Evolutionary conservation across 2,329 filamentous ascomycete species (phyloP).

Genomic region (Colletotrichum sp.): DNA sequence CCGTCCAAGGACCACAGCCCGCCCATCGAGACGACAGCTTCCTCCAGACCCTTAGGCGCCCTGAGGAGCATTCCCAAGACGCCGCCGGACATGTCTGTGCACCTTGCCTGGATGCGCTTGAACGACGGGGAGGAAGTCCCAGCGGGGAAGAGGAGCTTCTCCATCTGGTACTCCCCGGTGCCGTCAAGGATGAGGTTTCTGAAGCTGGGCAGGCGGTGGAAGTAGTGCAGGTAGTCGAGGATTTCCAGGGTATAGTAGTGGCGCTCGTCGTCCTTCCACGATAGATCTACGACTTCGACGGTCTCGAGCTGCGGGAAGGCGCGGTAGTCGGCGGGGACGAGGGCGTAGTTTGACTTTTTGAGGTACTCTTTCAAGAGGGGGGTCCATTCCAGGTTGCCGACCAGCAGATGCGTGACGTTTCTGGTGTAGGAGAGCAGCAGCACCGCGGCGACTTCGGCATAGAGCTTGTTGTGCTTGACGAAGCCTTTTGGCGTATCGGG

Average conservation of each 20-base stretch:
- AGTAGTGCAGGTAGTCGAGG: conserved; percentile 2
- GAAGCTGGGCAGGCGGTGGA: conserved; percentile 16
- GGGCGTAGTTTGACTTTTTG: conserved; percentile 6
- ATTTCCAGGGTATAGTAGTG: background rate
- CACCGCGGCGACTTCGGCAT: background rate
- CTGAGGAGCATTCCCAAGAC: conserved; percentile 18
- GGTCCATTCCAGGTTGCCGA: background rate
- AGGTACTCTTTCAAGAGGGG: background rate
- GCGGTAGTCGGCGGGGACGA: background rate
- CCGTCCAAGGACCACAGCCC: background rate
- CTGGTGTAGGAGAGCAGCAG: background rate
- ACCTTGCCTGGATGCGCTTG: conserved; percentile 5
- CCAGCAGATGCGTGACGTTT: background rate
- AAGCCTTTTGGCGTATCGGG: background rate
- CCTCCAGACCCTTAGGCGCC: conserved; percentile 7
- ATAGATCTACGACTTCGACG: background rate
- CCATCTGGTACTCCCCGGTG: conserved; percentile 3
- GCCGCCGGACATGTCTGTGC: background rate
- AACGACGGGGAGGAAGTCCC: background rate
- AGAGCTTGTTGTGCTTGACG: background rate
- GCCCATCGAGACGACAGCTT: background rate
- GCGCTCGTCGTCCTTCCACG: background rate
- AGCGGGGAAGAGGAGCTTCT: background rate
- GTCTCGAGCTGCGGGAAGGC: background rate
- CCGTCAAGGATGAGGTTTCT: conserved; percentile 5